These are phyloP conservation scores for Coniferiporia sulphurascens DNA, from an alignment of 1,284 basidiomycete species.

Conservation along the genomic window DNA sequence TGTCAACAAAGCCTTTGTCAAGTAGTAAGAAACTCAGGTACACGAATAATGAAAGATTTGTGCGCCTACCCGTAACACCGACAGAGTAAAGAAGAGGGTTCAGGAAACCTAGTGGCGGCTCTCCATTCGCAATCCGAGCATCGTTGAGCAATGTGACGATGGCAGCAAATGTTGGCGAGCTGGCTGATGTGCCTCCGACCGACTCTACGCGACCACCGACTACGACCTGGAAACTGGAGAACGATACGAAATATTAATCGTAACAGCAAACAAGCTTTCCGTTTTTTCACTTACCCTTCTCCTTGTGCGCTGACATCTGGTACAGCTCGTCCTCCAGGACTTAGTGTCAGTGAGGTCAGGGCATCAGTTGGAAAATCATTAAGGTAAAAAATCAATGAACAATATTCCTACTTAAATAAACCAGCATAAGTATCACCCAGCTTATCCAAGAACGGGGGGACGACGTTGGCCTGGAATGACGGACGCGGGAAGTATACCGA, in stretches of 20 bases:
- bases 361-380: neutral
- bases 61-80: conserved; percentile 16
- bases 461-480: conserved; percentile 36
- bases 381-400: neutral
- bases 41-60: neutral
- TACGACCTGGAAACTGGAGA: conserved; percentile 22
- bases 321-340: conserved; percentile 31
- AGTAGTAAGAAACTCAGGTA: neutral
- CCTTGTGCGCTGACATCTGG: conserved; percentile 38
- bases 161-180: conserved; percentile 31
- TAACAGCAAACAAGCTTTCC: neutral
- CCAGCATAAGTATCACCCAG: conserved; percentile 29
- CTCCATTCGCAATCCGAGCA: conserved; percentile 27
- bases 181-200: conserved; percentile 33
- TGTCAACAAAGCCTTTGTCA: conserved; percentile 18
- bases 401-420: conserved; percentile 22
- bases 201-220: conserved; percentile 19
- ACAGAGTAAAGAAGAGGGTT: conserved; percentile 35
- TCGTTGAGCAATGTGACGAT: conserved; percentile 37
- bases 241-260: neutral
- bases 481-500: conserved; percentile 41
- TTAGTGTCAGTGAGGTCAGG: conserved; percentile 6
- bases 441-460: conserved; percentile 30
- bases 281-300: conserved; percentile 12
- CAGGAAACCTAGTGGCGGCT: conserved; percentile 33